phyloP scores from a whole-genome alignment of 257 asterid species.

The Misopates orontium region DNA sequence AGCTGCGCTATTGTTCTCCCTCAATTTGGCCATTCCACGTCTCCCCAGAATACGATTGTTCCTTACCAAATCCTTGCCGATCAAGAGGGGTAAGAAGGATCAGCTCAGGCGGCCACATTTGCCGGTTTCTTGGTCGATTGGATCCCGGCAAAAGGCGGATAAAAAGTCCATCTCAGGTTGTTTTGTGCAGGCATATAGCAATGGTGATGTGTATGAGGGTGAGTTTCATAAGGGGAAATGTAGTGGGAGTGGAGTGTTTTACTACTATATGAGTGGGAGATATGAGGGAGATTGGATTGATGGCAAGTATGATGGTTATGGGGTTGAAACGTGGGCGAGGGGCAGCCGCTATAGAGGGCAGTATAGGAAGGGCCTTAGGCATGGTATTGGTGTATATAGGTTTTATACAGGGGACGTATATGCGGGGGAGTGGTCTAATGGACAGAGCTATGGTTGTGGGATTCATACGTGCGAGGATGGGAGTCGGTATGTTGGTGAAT shows the following conservation, averaged over 20 bases:
- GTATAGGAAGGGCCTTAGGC: constrained; percentile 85
- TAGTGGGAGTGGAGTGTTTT: constrained; percentile 94
- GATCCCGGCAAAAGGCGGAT: constrained; percentile 60
- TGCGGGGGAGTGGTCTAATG: constrained; percentile 94
- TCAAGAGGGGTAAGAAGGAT: constrained; percentile 50
- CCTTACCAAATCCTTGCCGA: constrained; percentile 73
- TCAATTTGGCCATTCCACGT: constrained; percentile 81
- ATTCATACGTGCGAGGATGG: constrained; percentile 90
- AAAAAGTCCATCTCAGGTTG: constrained; percentile 68
- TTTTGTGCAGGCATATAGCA: constrained; percentile 78
- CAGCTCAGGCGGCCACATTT: constrained; percentile 46
- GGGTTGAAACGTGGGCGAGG: constrained; percentile 90
- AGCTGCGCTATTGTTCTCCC: constrained; percentile 72
- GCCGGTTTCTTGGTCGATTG: constrained; percentile 95
- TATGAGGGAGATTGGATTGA: constrained; percentile 94
- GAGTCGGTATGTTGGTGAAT: constrained; percentile 81
- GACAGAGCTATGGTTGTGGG: constrained; percentile 92
- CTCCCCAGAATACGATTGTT: constrained; percentile 72
- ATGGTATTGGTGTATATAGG: constrained; percentile 86
- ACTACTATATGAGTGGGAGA: constrained; percentile 92
- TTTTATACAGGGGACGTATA: constrained; percentile 95
- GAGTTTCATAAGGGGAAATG: constrained; percentile 91
- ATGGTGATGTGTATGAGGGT: constrained; percentile 96
- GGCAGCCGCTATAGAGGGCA: constrained; percentile 90
- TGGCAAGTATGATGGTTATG: constrained; percentile 89